A percentile compares a stretch with the other conserved stretches of the same genome.
Conservation (phyloP, 2,329 filamentous ascomycete genomes). For the Chrysosporium keratinophilum region DNA sequence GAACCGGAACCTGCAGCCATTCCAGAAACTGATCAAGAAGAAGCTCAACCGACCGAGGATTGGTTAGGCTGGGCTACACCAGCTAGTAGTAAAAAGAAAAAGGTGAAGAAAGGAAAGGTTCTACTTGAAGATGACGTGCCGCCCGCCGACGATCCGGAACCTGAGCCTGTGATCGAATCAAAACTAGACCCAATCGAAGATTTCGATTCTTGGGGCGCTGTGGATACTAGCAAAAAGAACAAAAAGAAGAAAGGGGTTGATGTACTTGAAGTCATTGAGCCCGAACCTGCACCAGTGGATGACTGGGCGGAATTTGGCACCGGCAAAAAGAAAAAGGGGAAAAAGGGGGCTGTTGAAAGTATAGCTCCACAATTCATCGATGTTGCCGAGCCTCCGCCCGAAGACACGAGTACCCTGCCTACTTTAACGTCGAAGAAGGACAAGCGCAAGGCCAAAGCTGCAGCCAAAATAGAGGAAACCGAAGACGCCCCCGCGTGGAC, state of each 20-base stretch:
- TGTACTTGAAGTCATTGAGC: slow-evolving; percentile 16
- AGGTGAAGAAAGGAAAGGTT: slow-evolving; percentile 25
- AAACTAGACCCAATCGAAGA: slow-evolving; percentile 19
- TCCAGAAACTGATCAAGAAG: slow-evolving; percentile 13
- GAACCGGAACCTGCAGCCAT: slow-evolving; percentile 16
- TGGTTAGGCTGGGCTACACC: slow-evolving; percentile 17
- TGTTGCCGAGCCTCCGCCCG: neutral
- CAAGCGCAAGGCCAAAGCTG: slow-evolving; percentile 1
- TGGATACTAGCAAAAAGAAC: slow-evolving; percentile 27
- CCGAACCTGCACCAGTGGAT: slow-evolving; percentile 22
- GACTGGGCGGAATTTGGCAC: neutral
- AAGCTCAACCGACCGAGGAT: no score
- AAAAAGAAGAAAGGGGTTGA: slow-evolving; percentile 45
- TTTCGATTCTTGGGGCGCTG: slow-evolving; percentile 25
- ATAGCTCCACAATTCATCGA: slow-evolving; percentile 5
- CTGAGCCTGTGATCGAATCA: slow-evolving; percentile 21
- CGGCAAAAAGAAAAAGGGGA: slow-evolving; percentile 10
- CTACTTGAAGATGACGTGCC: neutral
- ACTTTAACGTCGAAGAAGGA: neutral
- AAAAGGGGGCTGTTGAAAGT: slow-evolving; percentile 1
- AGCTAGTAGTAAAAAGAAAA: slow-evolving; percentile 20
- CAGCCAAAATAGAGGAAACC: neutral
- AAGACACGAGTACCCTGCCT: neutral
- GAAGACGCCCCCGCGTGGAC: slow-evolving; percentile 15
- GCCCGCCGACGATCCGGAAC: neutral